These are phyloP conservation scores for Coleophoma cylindrospora DNA, from an alignment of 2,329 filamentous ascomycete species.

Conservation along the genomic window DNA sequence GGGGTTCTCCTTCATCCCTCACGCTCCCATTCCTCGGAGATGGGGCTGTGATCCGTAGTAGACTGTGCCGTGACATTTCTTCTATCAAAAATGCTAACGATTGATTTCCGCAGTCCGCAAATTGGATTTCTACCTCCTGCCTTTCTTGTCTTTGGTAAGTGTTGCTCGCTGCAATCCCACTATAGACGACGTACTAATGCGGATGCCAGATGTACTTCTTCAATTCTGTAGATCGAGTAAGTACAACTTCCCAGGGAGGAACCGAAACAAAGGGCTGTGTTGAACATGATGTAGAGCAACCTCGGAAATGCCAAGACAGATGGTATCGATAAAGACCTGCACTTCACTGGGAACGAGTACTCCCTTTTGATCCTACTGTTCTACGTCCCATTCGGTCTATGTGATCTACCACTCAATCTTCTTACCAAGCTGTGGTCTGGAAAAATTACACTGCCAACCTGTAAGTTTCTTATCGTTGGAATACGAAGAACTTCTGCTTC, in stretches of 20 bases:
- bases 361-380: constrained; percentile 27
- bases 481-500: too few relatives aligned
- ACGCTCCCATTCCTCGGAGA: not conserved
- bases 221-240: constrained; percentile 19
- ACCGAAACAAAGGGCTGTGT: constrained; percentile 17
- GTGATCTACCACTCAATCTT: constrained; percentile 42
- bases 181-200: not conserved
- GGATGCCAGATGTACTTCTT: constrained; percentile 14
- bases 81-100: not conserved
- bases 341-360: constrained; percentile 25
- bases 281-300: constrained; percentile 16
- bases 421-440: constrained; percentile 42
- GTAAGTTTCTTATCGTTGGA: constrained; percentile 7
- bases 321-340: constrained; percentile 22
- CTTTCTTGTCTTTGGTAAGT: constrained; percentile 8
- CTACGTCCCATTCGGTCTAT: constrained; percentile 34
- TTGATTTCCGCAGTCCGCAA: constrained; percentile 4
- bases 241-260: not conserved
- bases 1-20: not conserved
- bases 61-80: not conserved
- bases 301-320: constrained; percentile 28
- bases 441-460: constrained; percentile 31
- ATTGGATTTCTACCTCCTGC: constrained; percentile 15
- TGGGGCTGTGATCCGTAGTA: not conserved
- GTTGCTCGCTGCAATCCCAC: too few relatives aligned